A percentile compares a stretch with the other conserved stretches of the same genome.
Evolutionary conservation across 495 filamentous ascomycete genomes (phyloP).

Genomic region (Podospora tetraspora): DNA sequence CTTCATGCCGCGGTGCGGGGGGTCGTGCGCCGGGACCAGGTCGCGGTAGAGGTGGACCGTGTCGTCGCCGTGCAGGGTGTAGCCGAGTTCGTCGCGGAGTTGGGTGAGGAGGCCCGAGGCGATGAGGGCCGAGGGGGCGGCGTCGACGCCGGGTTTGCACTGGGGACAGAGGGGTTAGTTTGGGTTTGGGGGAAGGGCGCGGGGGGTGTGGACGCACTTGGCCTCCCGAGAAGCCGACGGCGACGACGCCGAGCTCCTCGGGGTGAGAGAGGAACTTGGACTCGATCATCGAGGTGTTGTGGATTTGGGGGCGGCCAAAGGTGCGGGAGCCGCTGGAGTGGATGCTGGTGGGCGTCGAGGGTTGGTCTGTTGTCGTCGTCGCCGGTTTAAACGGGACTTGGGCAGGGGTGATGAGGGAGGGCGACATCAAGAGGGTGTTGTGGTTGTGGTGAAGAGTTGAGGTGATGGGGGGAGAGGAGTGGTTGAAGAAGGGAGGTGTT

Average conservation of each 20-base stretch:
- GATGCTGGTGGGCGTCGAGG: conserved; percentile 6
- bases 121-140: conserved; percentile 86
- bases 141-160: conserved; percentile 90
- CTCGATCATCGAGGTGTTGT: conserved; percentile 61
- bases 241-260: conserved; percentile 82
- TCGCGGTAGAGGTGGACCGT: conserved; percentile 77
- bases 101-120: conserved; percentile 80
- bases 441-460: not conserved
- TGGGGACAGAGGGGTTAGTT: conserved; percentile 33
- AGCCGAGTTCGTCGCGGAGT: conserved; percentile 77
- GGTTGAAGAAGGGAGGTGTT: not conserved
- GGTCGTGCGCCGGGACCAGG: conserved; percentile 66
- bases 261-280: conserved; percentile 76
- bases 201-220: conserved; percentile 57
- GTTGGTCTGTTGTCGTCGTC: conserved; percentile 3
- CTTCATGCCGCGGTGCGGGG: conserved; percentile 85
- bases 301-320: conserved; percentile 27
- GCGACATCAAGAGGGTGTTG: conserved; percentile 13
- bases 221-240: conserved; percentile 94
- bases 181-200: not conserved
- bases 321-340: conserved; percentile 18
- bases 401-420: conserved; percentile 11
- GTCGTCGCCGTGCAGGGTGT: conserved; percentile 79
- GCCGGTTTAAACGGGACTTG: conserved; percentile 8
- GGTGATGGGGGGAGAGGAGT: not conserved